Evolutionary conservation across 176 grass and related monocot genomes (phyloP).

Genomic region (Carex myosuroides): DNA sequence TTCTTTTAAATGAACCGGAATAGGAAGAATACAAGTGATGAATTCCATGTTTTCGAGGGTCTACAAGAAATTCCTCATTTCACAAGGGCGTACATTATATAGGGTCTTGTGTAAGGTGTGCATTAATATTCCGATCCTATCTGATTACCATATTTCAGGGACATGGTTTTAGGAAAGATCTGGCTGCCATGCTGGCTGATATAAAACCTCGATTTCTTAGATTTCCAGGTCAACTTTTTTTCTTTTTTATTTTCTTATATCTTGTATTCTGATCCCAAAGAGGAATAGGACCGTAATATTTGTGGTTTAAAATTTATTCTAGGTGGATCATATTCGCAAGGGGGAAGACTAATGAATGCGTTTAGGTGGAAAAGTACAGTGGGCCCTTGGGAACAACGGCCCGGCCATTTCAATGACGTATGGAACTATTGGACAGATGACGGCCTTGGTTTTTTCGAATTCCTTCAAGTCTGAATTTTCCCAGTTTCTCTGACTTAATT

Average conservation of each 20-base stretch:
- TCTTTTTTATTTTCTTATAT: conserved; percentile 22
- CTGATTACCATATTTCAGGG: conserved; percentile 36
- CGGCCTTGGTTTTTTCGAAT: conserved; percentile 87
- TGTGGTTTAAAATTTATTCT: conserved; percentile 18
- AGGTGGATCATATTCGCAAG: conserved; percentile 89
- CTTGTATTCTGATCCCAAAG: not conserved
- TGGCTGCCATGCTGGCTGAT: conserved; percentile 67
- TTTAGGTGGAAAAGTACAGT: conserved; percentile 87
- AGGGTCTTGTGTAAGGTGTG: not conserved
- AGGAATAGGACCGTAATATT: not conserved
- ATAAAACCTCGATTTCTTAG: conserved; percentile 77
- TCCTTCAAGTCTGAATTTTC: conserved; percentile 57
- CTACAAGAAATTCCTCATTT: not conserved
- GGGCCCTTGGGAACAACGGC: conserved; percentile 81
- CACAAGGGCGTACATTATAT: not conserved
- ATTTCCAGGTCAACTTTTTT: conserved; percentile 66
- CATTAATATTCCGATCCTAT: not conserved
- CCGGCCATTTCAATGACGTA: conserved; percentile 80
- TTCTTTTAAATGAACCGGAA: not conserved
- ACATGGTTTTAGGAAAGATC: conserved; percentile 75
- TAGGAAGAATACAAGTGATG: not conserved
- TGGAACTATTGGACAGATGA: conserved; percentile 95
- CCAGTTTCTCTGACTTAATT: not conserved
- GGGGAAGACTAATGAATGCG: conserved; percentile 62
- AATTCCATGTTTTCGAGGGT: not conserved